Base-by-base conservation (phyloP, 106 monocot species). In the Acorus calamus region DNA sequence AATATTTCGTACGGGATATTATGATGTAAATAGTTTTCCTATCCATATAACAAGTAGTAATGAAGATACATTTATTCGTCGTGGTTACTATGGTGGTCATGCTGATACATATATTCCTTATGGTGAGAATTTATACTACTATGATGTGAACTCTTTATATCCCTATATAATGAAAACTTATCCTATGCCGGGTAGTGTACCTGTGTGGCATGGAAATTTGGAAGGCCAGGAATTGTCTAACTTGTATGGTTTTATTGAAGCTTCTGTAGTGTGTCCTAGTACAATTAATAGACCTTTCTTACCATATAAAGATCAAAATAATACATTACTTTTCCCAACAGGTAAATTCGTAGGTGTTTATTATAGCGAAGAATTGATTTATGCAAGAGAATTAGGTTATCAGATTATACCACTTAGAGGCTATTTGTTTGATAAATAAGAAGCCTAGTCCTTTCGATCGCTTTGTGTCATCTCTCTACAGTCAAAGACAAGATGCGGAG, bases 331-430 rank as follows among this genome's bases (percentile, higher is more conserved):
- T 61, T 70, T 69, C 13, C 56, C 44, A 28, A 62, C 1, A 3
- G 47, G 14, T 2, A 49, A 63, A 28, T 64, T 72, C 41, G 13
- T 56, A 6, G 63, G 48, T 28, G 63, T 72, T 4, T 64, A 62
- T 57, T 64, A 64, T 72, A 72, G 63, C 55, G 46, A 72, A 49
- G 71, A 72, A 52, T 72, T 49, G 49, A 72, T 65, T 56, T 64
- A 56, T 65, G 73, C 64, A n/a, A 4, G 49, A 7, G 8, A 43
- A 12, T 0, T 73, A 49, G 73, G 73, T 57, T 73, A 65, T 49
- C 11, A 4, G 4, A 43, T 73, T 1, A 65, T 49, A 5, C 73
- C 73, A 58, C 46, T 60, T 42, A 57, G n/a, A 13, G 64, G 72
- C 45, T 72, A 72, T 44, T 56, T 72, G 14, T 64, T 56, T 72